Evolutionary conservation across 768 basidiomycete genomes (phyloP).

Genomic region (Floccularia luteovirens): DNA sequence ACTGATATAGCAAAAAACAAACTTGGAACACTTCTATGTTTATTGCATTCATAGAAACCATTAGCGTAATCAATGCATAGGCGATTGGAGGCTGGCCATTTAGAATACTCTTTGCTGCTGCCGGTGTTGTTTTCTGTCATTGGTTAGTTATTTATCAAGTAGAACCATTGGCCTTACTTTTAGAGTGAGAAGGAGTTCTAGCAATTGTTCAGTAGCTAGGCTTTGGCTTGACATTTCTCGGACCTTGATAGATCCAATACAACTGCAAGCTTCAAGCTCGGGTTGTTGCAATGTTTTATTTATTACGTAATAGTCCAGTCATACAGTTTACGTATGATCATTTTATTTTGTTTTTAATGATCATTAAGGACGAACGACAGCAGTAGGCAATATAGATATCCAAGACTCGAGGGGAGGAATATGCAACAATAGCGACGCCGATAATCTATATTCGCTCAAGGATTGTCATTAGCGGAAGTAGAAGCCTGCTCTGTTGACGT

Average conservation of each 20-base stretch:
- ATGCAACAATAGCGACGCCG: too few relatives aligned
- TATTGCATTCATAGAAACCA: constrained; percentile 72
- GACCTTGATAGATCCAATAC: not conserved
- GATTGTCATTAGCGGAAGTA: too few relatives aligned
- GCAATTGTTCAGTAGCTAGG: constrained; percentile 55
- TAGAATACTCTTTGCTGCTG: constrained; percentile 59
- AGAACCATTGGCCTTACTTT: constrained; percentile 32
- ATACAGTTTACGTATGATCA: too few relatives aligned
- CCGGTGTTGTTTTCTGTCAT: constrained; percentile 64
- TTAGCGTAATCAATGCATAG: constrained; percentile 67
- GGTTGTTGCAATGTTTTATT: too few relatives aligned
- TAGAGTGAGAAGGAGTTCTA: constrained; percentile 70
- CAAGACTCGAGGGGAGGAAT: too few relatives aligned
- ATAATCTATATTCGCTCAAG: too few relatives aligned
- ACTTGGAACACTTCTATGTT: constrained; percentile 75
- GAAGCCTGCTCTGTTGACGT: too few relatives aligned
- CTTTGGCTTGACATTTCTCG: constrained; percentile 41
- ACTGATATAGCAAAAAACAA: constrained; percentile 7
- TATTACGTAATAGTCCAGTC: too few relatives aligned
- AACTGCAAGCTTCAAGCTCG: not conserved
- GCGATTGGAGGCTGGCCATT: constrained; percentile 71
- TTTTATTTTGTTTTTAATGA: too few relatives aligned
- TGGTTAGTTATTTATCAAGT: not conserved
- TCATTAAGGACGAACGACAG: too few relatives aligned
- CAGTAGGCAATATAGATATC: too few relatives aligned